Base-by-base conservation (phyloP, 1,284 basidiomycete genomes). In the Malassezia sp. region DNA sequence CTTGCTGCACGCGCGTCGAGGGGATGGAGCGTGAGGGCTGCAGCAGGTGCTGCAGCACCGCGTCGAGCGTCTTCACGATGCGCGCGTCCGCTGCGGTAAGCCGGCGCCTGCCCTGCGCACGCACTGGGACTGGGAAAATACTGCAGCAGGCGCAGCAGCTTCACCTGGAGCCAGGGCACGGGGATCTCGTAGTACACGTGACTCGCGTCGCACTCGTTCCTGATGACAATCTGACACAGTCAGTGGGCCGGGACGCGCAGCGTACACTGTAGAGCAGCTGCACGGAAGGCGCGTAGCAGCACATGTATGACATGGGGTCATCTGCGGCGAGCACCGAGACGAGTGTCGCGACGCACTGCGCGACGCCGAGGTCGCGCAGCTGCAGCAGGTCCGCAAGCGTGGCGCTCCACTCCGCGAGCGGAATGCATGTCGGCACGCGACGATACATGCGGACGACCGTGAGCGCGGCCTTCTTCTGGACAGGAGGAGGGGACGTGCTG, bases 161-260 rank as follows among this genome's bases (percentile, higher is more conserved):
- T 96, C 56, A 96, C 86, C 74, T 97, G 91, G 23, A 97, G 75
- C 93, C 91, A 97, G 0, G 91, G 91, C 27, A 87, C 85, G 17
- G 93, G 93, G 3, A 96, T 85, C 72, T 87, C 87, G 74, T 99
- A 97, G 71, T 97, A 99, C 23, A 90, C 78, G 67, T 97, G 96
- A 45, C 87, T 83, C 28, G 82, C 77, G 2, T 82, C 75, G 62
- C 84, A 57, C 62, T 96, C 86, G 50, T 84, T 80, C 60, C 91
- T 85, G 49, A 96, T 82, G 14, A 37, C 33, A n/a, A 50, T 30
- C 38, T 82, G n/a, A n/a, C n/a, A n/a, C n/a, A n/a, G n/a, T n/a
- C n/a, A n/a, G n/a, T n/a, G n/a, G n/a, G n/a, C n/a, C n/a, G n/a
- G n/a, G n/a, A n/a, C n/a, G n/a, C n/a, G n/a, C n/a, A n/a, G n/a